Evolutionary conservation across 2,329 filamentous ascomycete genomes (phyloP), one percentile per base, ranked within the genome.

Genomic region (Ramularia endophylla): DNA sequence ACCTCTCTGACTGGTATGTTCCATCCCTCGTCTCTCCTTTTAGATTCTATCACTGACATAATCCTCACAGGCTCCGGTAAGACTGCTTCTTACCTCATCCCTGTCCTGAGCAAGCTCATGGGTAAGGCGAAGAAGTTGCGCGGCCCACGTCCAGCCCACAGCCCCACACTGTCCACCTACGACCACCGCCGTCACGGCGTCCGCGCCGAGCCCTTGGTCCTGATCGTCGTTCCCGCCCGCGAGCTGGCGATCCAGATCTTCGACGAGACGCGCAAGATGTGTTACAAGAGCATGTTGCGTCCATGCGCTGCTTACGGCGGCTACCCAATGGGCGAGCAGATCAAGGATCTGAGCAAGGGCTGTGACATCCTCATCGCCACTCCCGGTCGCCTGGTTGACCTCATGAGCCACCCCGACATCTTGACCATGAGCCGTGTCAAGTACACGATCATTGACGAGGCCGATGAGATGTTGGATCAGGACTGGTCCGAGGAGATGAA

Each of bases 231-330:
- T 8, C 92, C 92, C 1, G 92, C 85, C 40, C 85, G 92, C 27
- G 92, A 98, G 71, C 69, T 98, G 4, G 87, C 88, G 0, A 84
- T 88, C 2, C 92, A 98, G 60, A 95, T 97, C 53, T 97, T 95
- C 66, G 87, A 95, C 49, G 90, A 97, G 62, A 82, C 87, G 18
- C 84, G 92, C 48, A 87, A 90, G 54, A 79, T 97, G 36, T 95
- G 88, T 62, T 98, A 98, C 57, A 82, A 92, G 1, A 88, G 86
- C 3, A 95, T 94, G 87, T 74, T 98, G 43, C 87, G 92, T 29
- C 90, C 92, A 17, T 88, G 85, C 53, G 87, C 94, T 31, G 73
- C 84, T 20, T 98, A 97, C 53, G 92, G 92, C 36, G 92, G 92
- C 48, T 80, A 80, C 5, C 85, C 87, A 0, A 58, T 79, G n/a